phyloP scores from a whole-genome alignment of 1,139 yeast species.

The Tardiomyces depauwii region DNA sequence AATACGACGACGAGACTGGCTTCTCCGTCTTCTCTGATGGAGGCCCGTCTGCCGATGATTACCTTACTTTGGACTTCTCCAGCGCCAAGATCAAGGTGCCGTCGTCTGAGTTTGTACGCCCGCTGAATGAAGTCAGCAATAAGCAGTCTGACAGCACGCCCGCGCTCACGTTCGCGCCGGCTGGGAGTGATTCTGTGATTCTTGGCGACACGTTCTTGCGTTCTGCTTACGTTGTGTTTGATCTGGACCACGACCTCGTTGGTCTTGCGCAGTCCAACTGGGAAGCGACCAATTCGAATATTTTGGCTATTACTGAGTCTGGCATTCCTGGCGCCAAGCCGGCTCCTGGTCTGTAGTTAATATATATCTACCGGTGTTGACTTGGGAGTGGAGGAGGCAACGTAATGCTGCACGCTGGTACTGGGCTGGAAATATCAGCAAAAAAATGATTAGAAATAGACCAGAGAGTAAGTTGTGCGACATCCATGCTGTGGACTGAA shows the following conservation, averaged over 20 bases:
- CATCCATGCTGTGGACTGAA: too few species aligned
- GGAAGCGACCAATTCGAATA: constrained; percentile 11
- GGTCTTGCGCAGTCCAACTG: constrained; percentile 50
- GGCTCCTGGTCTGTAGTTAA: background rate
- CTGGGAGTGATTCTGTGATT: constrained; percentile 13
- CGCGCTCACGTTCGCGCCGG: background rate
- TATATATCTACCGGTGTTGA: too few species aligned
- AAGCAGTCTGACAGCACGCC: background rate
- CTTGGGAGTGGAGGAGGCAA: too few species aligned
- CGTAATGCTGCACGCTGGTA: too few species aligned
- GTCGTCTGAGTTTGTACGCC: constrained; percentile 24
- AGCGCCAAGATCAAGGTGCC: constrained; percentile 33
- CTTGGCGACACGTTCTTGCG: constrained; percentile 72
- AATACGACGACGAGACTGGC: constrained; percentile 20
- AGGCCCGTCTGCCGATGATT: background rate
- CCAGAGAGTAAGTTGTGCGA: too few species aligned
- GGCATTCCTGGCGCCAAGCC: constrained; percentile 18
- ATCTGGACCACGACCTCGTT: constrained; percentile 49
- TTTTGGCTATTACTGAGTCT: constrained; percentile 10
- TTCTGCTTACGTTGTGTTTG: constrained; percentile 64
- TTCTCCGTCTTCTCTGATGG: constrained; percentile 12
- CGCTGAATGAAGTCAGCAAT: constrained; percentile 2
- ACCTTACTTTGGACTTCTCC: constrained; percentile 27
- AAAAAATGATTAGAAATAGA: too few species aligned
- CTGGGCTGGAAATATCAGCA: too few species aligned